Conservation (phyloP, 1,284 basidiomycete genomes). For the Tylopilus orsonianus region DNA sequence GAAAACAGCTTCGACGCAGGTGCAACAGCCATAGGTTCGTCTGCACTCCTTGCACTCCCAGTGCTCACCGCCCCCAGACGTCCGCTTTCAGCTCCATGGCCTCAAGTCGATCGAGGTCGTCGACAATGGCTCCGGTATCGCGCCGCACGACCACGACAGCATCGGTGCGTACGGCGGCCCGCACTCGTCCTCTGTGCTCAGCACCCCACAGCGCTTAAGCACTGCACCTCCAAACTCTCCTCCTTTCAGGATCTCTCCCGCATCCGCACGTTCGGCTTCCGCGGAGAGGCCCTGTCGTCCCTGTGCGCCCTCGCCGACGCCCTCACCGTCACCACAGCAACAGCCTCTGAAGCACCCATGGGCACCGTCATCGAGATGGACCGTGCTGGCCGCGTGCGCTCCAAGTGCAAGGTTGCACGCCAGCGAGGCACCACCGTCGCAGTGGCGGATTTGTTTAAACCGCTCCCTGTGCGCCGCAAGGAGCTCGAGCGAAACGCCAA, state of each 20-base stretch:
- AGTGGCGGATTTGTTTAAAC: constrained; percentile 74
- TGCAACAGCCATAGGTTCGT: constrained; percentile 78
- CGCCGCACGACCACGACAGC: constrained; percentile 71
- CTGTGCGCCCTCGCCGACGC: constrained; percentile 83
- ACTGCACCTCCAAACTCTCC: constrained; percentile 91
- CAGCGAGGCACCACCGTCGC: constrained; percentile 89
- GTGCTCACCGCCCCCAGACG: constrained; percentile 53
- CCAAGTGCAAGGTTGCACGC: constrained; percentile 62
- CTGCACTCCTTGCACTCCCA: background rate
- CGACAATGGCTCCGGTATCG: constrained; percentile 92
- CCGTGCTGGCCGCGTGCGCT: constrained; percentile 56
- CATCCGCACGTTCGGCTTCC: constrained; percentile 90
- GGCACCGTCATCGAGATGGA: constrained; percentile 79
- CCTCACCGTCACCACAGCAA: constrained; percentile 75
- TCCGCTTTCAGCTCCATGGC: constrained; percentile 90
- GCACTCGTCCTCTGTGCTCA: background rate
- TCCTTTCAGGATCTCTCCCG: constrained; percentile 74
- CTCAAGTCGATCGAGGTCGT: constrained; percentile 85
- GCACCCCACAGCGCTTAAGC: constrained; percentile 71
- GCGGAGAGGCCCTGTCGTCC: constrained; percentile 94
- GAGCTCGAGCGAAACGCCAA: constrained; percentile 91
- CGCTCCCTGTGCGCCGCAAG: constrained; percentile 88
- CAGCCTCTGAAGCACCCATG: constrained; percentile 68
- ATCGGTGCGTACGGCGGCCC: constrained; percentile 59
- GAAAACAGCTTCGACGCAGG: constrained; percentile 97